A percentile compares a stretch with the other conserved stretches of the same genome.
Evolutionary conservation across 768 basidiomycete genomes (phyloP).

Genomic region (Tricholoma sp.): DNA sequence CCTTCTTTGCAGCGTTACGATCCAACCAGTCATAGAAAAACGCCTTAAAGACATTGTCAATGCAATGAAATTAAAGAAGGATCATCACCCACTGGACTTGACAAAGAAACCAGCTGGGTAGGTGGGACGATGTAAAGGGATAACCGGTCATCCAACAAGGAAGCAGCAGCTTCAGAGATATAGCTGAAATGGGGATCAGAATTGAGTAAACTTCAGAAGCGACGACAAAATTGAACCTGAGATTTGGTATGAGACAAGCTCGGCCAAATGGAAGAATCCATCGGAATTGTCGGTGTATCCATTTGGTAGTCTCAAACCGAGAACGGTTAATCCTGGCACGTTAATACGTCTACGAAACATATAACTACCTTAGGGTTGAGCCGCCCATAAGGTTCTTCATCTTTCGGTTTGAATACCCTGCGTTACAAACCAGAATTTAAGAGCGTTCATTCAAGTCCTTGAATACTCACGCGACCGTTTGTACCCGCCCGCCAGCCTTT

Average conservation of each 20-base stretch:
- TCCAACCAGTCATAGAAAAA: conserved; percentile 96
- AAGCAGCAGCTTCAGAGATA: conserved; percentile 87
- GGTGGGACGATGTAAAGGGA: conserved; percentile 78
- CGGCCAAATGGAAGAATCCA: conserved; percentile 91
- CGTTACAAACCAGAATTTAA: neutral
- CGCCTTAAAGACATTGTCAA: conserved; percentile 38
- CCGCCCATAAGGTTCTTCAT: conserved; percentile 84
- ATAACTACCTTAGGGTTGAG: conserved; percentile 74
- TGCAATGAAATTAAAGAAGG: neutral
- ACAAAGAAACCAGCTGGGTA: conserved; percentile 78
- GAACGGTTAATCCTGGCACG: neutral
- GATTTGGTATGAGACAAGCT: conserved; percentile 83
- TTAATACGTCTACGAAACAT: neutral
- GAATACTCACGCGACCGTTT: conserved; percentile 72
- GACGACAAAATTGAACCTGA: conserved; percentile 48
- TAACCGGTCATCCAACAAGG: conserved; percentile 71
- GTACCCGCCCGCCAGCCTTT: conserved; percentile 69
- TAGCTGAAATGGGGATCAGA: conserved; percentile 45
- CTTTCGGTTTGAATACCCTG: conserved; percentile 90
- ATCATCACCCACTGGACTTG: conserved; percentile 53
- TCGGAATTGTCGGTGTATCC: conserved; percentile 83
- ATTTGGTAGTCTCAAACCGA: conserved; percentile 68
- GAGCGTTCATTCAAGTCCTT: neutral
- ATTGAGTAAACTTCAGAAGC: neutral
- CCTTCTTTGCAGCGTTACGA: conserved; percentile 75